Evolutionary conservation across 2,329 filamentous ascomycete species (phyloP), one percentile per base, ranked within the genome.

Genomic region (Microthyrium microscopicum): DNA sequence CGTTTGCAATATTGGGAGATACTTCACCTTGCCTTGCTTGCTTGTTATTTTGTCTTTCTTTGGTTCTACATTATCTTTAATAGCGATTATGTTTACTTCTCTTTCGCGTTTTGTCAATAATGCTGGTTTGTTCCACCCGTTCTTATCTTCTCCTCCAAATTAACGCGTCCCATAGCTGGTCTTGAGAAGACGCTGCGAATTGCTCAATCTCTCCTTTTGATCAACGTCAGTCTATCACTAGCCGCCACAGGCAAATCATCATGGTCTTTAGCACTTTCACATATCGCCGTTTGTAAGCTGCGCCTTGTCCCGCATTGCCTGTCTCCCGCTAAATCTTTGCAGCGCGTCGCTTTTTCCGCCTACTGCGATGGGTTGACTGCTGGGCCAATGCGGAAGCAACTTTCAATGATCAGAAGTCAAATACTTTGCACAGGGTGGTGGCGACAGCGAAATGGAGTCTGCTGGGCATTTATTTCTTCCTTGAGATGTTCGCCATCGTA

Each of bases 401-500:
- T 16, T 7, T 16, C 8, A 29, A 9, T 16, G 13, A 17, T 16
- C 17, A 9, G 7, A 29, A 29, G 26, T 16, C 26, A 26, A 15
- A 33, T 15, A n/a, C 31, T 5, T 5, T 33, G 5, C 16, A 19
- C 19, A 33, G 27, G n/a, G n/a, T 26, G 11, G n/a, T 33, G 12
- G 22, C 25, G 24, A 55, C 75, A 4, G 53, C 64, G 12, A 62
- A 65, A 31, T 67, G 64, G 52, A 66, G 65, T 5, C 71, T 71
- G 44, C 61, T 75, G 32, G 76, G 74, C 30, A 55, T 77, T 38
- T 82, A 80, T 48, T 66, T 77, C 35, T 54, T 78, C 16, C 57
- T 80, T 38, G 78, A 84, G 54, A 66, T 70, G 39, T 48, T 64
- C 26, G 77, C 72, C 0, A 62, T 79, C 30, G 58, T 72, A 39